phyloP scores from a whole-genome alignment of 192 early-diverging fungal species.

The Mortierella antarctica region DNA sequence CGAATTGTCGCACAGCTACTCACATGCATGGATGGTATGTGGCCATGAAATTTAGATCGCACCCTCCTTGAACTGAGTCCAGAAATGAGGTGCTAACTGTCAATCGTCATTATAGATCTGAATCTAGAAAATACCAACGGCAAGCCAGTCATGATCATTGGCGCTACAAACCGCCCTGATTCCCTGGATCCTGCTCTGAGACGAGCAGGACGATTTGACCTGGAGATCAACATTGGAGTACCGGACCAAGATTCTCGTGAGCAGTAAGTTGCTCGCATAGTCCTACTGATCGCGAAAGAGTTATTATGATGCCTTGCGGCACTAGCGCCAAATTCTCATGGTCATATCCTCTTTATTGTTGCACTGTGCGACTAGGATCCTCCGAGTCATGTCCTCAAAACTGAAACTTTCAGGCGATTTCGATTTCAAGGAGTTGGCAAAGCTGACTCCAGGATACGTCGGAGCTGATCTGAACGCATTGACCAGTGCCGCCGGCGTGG shows the following conservation, averaged over 20 bases:
- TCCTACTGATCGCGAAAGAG: neutral
- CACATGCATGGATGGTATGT: slow-evolving; percentile 92
- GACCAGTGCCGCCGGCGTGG: slow-evolving; percentile 89
- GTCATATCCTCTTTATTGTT: neutral
- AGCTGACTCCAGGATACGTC: slow-evolving; percentile 96
- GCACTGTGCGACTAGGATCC: slow-evolving; percentile 63
- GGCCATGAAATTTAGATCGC: neutral
- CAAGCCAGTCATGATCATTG: slow-evolving; percentile 97
- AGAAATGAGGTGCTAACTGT: neutral
- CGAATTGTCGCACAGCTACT: slow-evolving; percentile 96
- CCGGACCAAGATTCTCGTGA: slow-evolving; percentile 90
- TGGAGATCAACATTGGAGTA: slow-evolving; percentile 96
- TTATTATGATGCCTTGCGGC: neutral
- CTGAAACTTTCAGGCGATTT: slow-evolving; percentile 85
- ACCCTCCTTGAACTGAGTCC: neutral
- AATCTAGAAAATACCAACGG: slow-evolving; percentile 90
- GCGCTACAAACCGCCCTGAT: slow-evolving; percentile 98
- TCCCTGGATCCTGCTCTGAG: slow-evolving; percentile 96
- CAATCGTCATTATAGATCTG: slow-evolving; percentile 64
- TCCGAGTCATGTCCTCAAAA: slow-evolving; percentile 80
- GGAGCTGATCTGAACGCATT: slow-evolving; percentile 96
- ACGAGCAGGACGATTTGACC: slow-evolving; percentile 96
- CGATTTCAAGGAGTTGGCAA: slow-evolving; percentile 85
- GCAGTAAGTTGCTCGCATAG: slow-evolving; percentile 64
- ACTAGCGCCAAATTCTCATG: neutral